phyloP scores from a whole-genome alignment of 192 early-diverging fungal species.

The Coemansia sp. region DNA sequence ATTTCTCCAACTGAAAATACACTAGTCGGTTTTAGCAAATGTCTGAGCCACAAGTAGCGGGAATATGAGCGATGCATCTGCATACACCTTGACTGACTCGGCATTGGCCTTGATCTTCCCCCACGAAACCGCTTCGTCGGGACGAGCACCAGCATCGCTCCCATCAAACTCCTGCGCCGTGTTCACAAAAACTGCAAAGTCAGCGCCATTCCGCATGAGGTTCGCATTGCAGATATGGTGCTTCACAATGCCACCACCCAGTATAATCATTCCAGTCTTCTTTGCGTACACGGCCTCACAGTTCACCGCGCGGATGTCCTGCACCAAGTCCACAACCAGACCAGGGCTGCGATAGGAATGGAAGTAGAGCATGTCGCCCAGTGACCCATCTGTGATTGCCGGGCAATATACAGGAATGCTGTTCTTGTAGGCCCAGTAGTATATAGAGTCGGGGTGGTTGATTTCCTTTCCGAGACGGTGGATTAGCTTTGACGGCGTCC shows the following conservation, averaged over 20 bases:
- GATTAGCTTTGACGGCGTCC: slow-evolving; percentile 94
- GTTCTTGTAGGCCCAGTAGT: slow-evolving; percentile 98
- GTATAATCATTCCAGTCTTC: slow-evolving; percentile 94
- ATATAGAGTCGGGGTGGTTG: slow-evolving; percentile 84
- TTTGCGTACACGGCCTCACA: slow-evolving; percentile 92
- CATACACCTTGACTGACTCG: slow-evolving; percentile 89
- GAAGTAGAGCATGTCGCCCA: slow-evolving; percentile 99
- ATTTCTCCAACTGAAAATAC: neutral
- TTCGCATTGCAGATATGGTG: slow-evolving; percentile 99
- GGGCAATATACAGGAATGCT: slow-evolving; percentile 98
- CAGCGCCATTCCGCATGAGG: slow-evolving; percentile 97
- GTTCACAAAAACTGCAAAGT: slow-evolving; percentile 95
- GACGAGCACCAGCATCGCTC: slow-evolving; percentile 93
- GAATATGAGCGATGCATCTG: slow-evolving; percentile 90
- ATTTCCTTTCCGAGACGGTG: slow-evolving; percentile 86
- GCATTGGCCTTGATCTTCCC: slow-evolving; percentile 88
- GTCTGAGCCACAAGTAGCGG: slow-evolving; percentile 94
- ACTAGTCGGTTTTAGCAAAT: slow-evolving; percentile 65
- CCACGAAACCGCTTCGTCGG: slow-evolving; percentile 98
- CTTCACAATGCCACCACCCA: slow-evolving; percentile 96
- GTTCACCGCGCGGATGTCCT: slow-evolving; percentile 91
- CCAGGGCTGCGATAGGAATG: slow-evolving; percentile 96
- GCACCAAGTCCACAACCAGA: slow-evolving; percentile 87
- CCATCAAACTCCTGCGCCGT: slow-evolving; percentile 99
- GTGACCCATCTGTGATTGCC: slow-evolving; percentile 93